These are phyloP conservation scores for Harringtonia aguacate DNA, from an alignment of 2,329 filamentous ascomycete species.

Conservation along the genomic window DNA sequence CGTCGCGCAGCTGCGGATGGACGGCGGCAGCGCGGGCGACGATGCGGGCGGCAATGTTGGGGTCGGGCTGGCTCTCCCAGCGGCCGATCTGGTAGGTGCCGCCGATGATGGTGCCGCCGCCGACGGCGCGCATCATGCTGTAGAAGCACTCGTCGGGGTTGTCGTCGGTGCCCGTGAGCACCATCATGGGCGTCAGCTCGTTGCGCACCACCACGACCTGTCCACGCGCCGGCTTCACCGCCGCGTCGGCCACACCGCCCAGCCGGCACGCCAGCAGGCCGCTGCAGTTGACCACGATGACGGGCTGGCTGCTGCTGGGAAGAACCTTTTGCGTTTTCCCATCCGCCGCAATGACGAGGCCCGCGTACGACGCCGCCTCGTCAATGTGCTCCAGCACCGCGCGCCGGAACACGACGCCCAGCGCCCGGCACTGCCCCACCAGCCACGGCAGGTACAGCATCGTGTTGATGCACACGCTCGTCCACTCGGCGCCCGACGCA, in stretches of 20 bases:
- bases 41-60: conserved; percentile 69
- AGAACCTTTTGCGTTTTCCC: conserved; percentile 29
- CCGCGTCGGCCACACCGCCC: conserved; percentile 68
- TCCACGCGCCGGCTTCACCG: conserved; percentile 65
- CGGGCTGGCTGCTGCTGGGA: conserved; percentile 19
- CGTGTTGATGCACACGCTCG: conserved; percentile 84
- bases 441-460: conserved; percentile 83
- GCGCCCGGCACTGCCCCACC: conserved; percentile 64
- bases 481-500: conserved; percentile 66
- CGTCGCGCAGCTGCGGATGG: conserved; percentile 48
- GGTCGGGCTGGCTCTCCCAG: conserved; percentile 72
- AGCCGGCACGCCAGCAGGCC: conserved; percentile 66
- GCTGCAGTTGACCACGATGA: conserved; percentile 75
- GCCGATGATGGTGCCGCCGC: conserved; percentile 79
- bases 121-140: conserved; percentile 68
- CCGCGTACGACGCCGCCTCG: conserved; percentile 53
- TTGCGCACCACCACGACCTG: conserved; percentile 81
- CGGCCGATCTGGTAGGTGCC: conserved; percentile 71
- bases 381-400: conserved; percentile 56
- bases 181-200: conserved; percentile 58
- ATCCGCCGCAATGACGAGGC: conserved; percentile 14
- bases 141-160: conserved; percentile 64
- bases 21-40: conserved; percentile 65
- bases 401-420: conserved; percentile 59
- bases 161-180: conserved; percentile 63